A percentile compares a stretch with the other conserved stretches of the same genome.
phyloP scores from a whole-genome alignment of 352 stramenopile genomes.

The Blastocystis hominis region DNA sequence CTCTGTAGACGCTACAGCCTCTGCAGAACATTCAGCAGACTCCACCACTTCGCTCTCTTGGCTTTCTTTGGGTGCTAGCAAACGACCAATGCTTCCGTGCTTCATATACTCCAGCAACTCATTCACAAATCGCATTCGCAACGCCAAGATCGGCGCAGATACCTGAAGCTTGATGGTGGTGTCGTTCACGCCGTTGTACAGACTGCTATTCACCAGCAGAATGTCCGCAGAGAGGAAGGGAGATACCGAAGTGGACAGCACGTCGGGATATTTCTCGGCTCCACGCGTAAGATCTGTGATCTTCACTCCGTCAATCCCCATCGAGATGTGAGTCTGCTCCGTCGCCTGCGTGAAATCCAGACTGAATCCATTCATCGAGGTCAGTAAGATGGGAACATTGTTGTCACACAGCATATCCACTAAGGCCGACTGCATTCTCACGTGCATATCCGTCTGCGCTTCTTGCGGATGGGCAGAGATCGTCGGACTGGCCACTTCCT shows the following conservation, averaged over 20 bases:
- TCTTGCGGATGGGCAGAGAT: neutral
- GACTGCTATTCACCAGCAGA: neutral
- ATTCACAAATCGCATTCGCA: conserved; percentile 27
- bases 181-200: neutral
- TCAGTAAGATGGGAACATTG: neutral
- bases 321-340: neutral
- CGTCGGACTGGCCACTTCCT: neutral
- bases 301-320: neutral
- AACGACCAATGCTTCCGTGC: neutral
- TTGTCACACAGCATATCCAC: neutral
- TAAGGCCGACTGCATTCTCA: neutral
- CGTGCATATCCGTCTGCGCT: neutral
- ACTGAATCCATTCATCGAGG: neutral
- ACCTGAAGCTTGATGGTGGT: neutral
- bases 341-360: neutral
- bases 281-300: neutral
- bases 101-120: conserved; percentile 19
- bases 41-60: neutral
- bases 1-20: neutral
- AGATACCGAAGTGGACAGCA: neutral
- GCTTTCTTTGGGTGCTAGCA: neutral
- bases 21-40: neutral
- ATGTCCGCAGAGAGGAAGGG: conserved; percentile 13
- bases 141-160: neutral
- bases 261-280: neutral